phyloP scores from a whole-genome alignment of 2,329 filamentous ascomycete genomes.

The Tolypocladium guangdongense region DNA sequence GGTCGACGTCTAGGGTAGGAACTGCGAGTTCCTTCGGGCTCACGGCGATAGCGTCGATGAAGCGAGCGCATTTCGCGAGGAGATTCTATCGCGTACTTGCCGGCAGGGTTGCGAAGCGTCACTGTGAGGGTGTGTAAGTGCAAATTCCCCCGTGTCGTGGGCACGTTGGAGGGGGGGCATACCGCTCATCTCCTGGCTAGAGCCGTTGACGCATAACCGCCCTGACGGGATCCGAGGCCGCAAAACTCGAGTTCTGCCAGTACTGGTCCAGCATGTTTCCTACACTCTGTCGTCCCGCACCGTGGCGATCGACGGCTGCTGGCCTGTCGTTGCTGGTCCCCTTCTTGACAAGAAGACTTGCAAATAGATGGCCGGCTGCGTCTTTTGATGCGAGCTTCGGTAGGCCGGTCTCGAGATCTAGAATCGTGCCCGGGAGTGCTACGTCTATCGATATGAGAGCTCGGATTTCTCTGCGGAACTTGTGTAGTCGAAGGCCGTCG shows the following conservation, averaged over 20 bases:
- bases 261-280: too few species aligned
- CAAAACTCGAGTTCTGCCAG: conserved; percentile 25
- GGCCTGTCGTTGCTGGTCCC: background rate
- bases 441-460: conserved; percentile 31
- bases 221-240: conserved; percentile 27
- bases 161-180: too few species aligned
- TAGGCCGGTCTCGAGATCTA: conserved; percentile 32
- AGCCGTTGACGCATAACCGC: conserved; percentile 30
- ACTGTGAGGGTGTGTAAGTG: background rate
- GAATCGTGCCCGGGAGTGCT: conserved; percentile 50
- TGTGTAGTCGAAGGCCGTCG: conserved; percentile 42
- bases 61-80: conserved; percentile 49
- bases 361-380: background rate
- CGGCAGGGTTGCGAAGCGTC: conserved; percentile 51
- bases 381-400: background rate
- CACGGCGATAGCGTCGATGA: conserved; percentile 42
- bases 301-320: background rate
- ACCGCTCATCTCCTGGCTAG: too few species aligned
- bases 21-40: conserved; percentile 38
- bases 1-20: conserved; percentile 57
- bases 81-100: conserved; percentile 49
- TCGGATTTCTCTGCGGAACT: conserved; percentile 45
- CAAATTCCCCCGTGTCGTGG: conserved; percentile 2
- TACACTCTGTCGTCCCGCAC: too few species aligned
- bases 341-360: background rate